Percentiles rank a stretch among this genome's conserved stretches.
These are phyloP conservation scores for Talaromyces sp. DNA, from an alignment of 2,329 filamentous ascomycete species.

Conservation along the genomic window DNA sequence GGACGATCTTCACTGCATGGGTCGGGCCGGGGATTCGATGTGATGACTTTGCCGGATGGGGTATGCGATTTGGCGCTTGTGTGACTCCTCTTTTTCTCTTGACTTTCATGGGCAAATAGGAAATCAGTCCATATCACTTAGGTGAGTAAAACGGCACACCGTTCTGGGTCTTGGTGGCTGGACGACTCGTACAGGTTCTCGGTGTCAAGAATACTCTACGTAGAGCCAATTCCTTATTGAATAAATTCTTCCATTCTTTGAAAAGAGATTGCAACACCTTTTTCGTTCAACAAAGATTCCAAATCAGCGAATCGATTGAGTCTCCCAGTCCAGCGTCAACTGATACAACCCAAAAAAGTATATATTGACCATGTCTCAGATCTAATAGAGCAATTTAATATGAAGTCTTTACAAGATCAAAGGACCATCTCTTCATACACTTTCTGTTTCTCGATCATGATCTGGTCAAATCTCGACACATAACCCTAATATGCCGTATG, in stretches of 20 bases:
- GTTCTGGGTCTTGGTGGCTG: not conserved
- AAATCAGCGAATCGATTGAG: not conserved
- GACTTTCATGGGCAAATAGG: not conserved
- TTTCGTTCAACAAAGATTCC: not conserved
- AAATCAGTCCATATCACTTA: not conserved
- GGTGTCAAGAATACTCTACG: not conserved
- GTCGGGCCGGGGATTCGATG: not conserved
- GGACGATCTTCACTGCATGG: slow-evolving; percentile 1
- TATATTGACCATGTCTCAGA: not conserved
- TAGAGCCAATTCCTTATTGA: not conserved
- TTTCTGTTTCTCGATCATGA: not conserved
- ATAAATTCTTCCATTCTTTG: not conserved
- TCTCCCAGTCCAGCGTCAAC: not conserved
- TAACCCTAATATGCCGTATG: not conserved
- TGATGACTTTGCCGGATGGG: not conserved
- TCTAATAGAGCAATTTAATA: not conserved
- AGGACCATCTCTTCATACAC: not conserved
- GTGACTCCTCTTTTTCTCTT: not conserved
- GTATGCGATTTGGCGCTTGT: not conserved
- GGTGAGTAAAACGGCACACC: not conserved
- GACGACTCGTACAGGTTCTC: not conserved
- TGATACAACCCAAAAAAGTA: not conserved
- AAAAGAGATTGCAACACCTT: not conserved
- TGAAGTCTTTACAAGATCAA: not conserved
- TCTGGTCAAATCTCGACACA: not conserved